Percentiles rank a stretch among this genome's conserved stretches.
phyloP scores from a whole-genome alignment of 2,329 filamentous ascomycete species.

The Verticillium albo-atrum region DNA sequence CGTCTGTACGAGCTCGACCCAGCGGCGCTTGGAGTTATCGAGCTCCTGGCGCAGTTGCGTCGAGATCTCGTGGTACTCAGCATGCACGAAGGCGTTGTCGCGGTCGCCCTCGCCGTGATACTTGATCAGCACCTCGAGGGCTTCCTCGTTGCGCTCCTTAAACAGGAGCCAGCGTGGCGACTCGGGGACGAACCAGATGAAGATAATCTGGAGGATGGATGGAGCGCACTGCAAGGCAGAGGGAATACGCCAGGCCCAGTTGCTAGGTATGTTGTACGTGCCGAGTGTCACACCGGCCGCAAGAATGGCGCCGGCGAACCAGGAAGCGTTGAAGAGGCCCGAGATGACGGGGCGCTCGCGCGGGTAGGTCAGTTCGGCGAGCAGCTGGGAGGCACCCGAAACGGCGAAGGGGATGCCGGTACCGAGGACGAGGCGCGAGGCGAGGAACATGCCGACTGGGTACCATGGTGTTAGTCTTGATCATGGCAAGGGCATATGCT shows the following conservation, averaged over 20 bases:
- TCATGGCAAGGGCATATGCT: background rate
- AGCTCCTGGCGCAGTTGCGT: background rate
- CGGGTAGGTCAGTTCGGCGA: constrained; percentile 48
- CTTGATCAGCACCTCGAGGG: constrained; percentile 45
- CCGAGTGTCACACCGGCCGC: constrained; percentile 38
- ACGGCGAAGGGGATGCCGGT: constrained; percentile 46
- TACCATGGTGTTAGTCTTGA: too few relatives aligned
- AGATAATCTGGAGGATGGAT: constrained; percentile 25
- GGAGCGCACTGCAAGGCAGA: constrained; percentile 25
- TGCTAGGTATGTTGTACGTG: constrained; percentile 31
- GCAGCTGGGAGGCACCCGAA: constrained; percentile 43
- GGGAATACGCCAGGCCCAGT: constrained; percentile 29
- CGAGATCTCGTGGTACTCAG: constrained; percentile 45
- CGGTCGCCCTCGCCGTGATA: constrained; percentile 53
- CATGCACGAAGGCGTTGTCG: constrained; percentile 42
- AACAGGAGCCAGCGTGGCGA: constrained; percentile 59
- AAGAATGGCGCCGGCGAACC: constrained; percentile 38
- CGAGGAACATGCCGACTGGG: constrained; percentile 41
- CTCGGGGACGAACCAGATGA: constrained; percentile 52
- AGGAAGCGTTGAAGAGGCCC: constrained; percentile 45
- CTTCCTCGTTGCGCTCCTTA: constrained; percentile 47
- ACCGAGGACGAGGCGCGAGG: constrained; percentile 47
- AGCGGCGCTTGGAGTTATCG: constrained; percentile 10
- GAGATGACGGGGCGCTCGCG: constrained; percentile 47
- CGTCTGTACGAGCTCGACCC: constrained; percentile 22